A percentile compares a stretch with the other conserved stretches of the same genome.
phyloP scores from a whole-genome alignment of 768 basidiomycete genomes.

The Hericium coralloides region DNA sequence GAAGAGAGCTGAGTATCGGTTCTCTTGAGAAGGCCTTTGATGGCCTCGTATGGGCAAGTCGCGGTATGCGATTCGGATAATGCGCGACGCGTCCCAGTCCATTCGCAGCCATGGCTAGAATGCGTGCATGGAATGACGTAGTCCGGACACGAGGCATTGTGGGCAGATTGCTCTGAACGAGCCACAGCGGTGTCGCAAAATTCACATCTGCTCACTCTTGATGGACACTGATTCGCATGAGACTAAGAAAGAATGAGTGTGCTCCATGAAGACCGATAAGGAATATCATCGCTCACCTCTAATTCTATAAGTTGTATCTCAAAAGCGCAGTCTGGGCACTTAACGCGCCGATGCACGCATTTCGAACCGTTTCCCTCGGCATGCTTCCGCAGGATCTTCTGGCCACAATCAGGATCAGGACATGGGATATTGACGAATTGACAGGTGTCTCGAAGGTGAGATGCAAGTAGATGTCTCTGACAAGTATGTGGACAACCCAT shows the following conservation, averaged over 20 bases:
- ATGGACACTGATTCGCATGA: slow-evolving; percentile 32
- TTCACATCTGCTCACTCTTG: slow-evolving; percentile 28
- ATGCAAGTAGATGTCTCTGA: slow-evolving; percentile 56
- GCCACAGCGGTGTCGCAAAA: slow-evolving; percentile 31
- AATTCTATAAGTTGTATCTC: slow-evolving; percentile 29
- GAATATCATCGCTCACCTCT: slow-evolving; percentile 14
- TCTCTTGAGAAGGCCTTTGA: slow-evolving; percentile 50
- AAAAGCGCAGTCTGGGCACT: slow-evolving; percentile 18
- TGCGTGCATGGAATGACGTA: slow-evolving; percentile 36
- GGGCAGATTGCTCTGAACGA: slow-evolving; percentile 26
- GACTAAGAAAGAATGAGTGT: too few relatives aligned
- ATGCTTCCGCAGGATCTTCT: slow-evolving; percentile 37
- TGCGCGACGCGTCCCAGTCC: slow-evolving; percentile 36
- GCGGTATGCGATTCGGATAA: slow-evolving; percentile 28
- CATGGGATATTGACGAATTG: slow-evolving; percentile 46
- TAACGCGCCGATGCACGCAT: slow-evolving; percentile 31
- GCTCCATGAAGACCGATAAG: too few relatives aligned
- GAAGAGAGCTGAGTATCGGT: slow-evolving; percentile 24
- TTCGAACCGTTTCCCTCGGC: slow-evolving; percentile 7
- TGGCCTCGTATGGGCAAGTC: slow-evolving; percentile 48
- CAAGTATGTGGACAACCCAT: slow-evolving; percentile 55
- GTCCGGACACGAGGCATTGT: slow-evolving; percentile 31
- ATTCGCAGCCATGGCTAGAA: slow-evolving; percentile 41
- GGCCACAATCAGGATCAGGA: slow-evolving; percentile 35
- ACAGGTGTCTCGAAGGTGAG: slow-evolving; percentile 58